Evolutionary conservation across 2,329 filamentous ascomycete genomes (phyloP).

Genomic region (Whalleya microplaca): DNA sequence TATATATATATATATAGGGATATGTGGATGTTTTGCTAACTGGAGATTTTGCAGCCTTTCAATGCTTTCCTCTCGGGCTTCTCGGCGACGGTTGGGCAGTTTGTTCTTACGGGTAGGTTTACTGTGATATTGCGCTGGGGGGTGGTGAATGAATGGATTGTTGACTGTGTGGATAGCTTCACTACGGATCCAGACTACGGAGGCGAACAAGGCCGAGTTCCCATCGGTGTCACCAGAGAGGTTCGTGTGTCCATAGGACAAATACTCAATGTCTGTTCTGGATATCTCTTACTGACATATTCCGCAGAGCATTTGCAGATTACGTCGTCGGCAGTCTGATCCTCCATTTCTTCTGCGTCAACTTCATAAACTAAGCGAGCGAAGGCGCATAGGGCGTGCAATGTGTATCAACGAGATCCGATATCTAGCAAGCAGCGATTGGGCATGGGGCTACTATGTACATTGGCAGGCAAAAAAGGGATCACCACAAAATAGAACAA

Average conservation of each 20-base stretch:
- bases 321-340: constrained; percentile 94
- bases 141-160: neutral
- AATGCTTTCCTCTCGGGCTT: constrained; percentile 98
- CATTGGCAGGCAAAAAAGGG: constrained; percentile 4
- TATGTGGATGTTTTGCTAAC: constrained; percentile 11
- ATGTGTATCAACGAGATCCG: neutral
- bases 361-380: constrained; percentile 88
- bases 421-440: neutral
- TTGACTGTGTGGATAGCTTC: constrained; percentile 52
- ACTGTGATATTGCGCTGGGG: neutral
- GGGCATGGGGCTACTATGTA: constrained; percentile 1
- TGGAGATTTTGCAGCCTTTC: constrained; percentile 71
- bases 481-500: constrained; percentile 14
- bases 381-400: constrained; percentile 1
- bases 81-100: constrained; percentile 92
- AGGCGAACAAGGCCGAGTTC: constrained; percentile 79
- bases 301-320: constrained; percentile 85
- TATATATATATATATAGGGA: no score
- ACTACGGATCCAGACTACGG: constrained; percentile 89
- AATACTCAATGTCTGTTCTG: neutral
- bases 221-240: constrained; percentile 77
- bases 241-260: constrained; percentile 46
- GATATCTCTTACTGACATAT: constrained; percentile 1
- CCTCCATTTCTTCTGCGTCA: constrained; percentile 98
- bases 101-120: constrained; percentile 85